Base-by-base conservation (phyloP, 2,329 filamentous ascomycete genomes). In the Ceratocystis papillata region DNA sequence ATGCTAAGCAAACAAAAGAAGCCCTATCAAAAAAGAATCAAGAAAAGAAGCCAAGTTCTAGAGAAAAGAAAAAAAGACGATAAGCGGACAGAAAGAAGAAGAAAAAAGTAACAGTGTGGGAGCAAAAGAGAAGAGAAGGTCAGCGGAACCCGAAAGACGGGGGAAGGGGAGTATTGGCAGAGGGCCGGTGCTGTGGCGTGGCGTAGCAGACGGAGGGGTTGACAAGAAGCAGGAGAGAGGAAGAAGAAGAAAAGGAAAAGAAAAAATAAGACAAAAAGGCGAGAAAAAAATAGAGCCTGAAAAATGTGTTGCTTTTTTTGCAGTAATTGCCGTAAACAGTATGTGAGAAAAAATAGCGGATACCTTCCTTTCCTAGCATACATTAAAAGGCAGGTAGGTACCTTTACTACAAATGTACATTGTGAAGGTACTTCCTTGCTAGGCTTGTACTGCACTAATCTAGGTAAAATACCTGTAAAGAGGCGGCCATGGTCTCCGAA, bases 151-250 rank as follows among this genome's bases (percentile, higher is more conserved):
- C 66, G 66, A 66, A 46, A 64, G 64, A 48, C 60, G 61, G 64
- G 60, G 62, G 45, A 55, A 48, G 64, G 60, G 61, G 57, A 57
- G 30, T 59, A 67, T 65, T 66, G 65, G 59, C 62, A 63, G 67
- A 65, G 62, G 61, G 65, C 66, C 62, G 62, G 62, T 66, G 67
- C 67, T 67, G 66, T 67, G 63, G 63, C 59, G 65, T 67, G 45
- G 45, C 45, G 48, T 53, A 62, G 65, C 55, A 63, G 62, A 30
- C 62, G 59, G 63, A 22, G 46, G 53, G 41, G 55, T 65, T 68
- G 67, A 66, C 61, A 64, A 65, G 60, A 20, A 64, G 53, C 45
- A 50, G 63, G 63, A 66, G 60, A 64, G 48, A 44, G 53, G 55
- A 64, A 68, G 64, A 45, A 55, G 17, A 62, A 45, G 28, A 46